Evolutionary conservation across 805 yeast genomes (phyloP).

Genomic region (Saturnispora ahearnii): DNA sequence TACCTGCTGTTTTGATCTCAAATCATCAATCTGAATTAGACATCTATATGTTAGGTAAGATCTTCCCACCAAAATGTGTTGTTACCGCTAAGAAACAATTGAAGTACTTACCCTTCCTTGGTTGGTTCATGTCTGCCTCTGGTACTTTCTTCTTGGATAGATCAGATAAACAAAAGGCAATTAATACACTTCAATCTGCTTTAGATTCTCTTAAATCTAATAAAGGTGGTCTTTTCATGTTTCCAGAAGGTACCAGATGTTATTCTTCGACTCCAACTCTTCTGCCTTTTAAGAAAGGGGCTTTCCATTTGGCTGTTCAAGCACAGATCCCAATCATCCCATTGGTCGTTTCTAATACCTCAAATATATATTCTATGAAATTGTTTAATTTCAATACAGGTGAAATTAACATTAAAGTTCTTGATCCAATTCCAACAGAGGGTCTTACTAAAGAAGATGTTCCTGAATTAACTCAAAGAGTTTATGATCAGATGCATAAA

Average conservation of each 20-base stretch:
- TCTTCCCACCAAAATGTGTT: constrained; percentile 82
- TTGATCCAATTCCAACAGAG: constrained; percentile 71
- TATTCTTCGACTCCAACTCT: constrained; percentile 57
- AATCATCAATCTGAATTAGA: constrained; percentile 93
- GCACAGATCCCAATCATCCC: constrained; percentile 88
- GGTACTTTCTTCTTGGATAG: constrained; percentile 92
- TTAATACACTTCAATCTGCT: constrained; percentile 65
- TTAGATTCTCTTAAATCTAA: constrained; percentile 48
- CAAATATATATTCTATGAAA: constrained; percentile 56
- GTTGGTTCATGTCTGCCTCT: constrained; percentile 92
- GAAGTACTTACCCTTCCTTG: constrained; percentile 79
- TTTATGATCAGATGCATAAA: constrained; percentile 49
- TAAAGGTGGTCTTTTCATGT: constrained; percentile 74
- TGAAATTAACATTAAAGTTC: constrained; percentile 63
- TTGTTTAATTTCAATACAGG: constrained; percentile 66
- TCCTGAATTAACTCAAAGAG: constrained; percentile 44
- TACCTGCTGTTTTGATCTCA: constrained; percentile 74
- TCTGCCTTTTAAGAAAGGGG: constrained; percentile 93
- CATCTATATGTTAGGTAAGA: constrained; percentile 66
- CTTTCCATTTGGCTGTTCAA: constrained; percentile 93
- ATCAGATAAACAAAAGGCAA: constrained; percentile 63
- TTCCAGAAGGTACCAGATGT: constrained; percentile 97
- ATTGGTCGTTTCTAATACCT: constrained; percentile 77
- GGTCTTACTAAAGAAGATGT: constrained; percentile 68
- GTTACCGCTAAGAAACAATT: constrained; percentile 88